A percentile compares a stretch with the other conserved stretches of the same genome.
Evolutionary conservation across 1,139 yeast species (phyloP).

Genomic region (Yamadazyma triangularis): DNA sequence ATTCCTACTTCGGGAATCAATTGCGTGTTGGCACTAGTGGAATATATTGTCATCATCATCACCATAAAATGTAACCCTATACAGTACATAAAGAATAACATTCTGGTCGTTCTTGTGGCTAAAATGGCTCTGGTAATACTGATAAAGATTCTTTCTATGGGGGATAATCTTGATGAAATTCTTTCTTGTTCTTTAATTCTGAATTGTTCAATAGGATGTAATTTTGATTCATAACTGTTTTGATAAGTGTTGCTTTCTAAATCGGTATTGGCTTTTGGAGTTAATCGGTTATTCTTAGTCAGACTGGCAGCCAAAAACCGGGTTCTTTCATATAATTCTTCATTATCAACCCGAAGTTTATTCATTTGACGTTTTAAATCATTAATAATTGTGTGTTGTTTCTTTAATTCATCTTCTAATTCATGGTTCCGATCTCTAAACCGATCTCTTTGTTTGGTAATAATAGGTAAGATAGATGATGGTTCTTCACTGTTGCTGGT

Average conservation of each 20-base stretch:
- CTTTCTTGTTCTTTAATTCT: conserved; percentile 75
- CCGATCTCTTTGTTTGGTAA: conserved; percentile 92
- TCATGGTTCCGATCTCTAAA: conserved; percentile 78
- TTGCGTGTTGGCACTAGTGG: conserved; percentile 45
- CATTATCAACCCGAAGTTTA: conserved; percentile 66
- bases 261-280: conserved; percentile 40
- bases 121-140: conserved; percentile 69
- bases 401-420: conserved; percentile 75
- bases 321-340: conserved; percentile 75
- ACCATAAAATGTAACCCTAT: conserved; percentile 71
- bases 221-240: conserved; percentile 66
- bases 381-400: conserved; percentile 47
- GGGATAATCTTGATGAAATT: conserved; percentile 66
- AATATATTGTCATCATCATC: conserved; percentile 58
- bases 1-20: conserved; percentile 49
- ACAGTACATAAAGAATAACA: conserved; percentile 72
- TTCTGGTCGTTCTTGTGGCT: conserved; percentile 69
- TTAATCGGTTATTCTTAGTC: conserved; percentile 16
- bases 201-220: conserved; percentile 83
- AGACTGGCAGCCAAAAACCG: conserved; percentile 63
- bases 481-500: conserved; percentile 31
- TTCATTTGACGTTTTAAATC: conserved; percentile 65
- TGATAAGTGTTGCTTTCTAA: conserved; percentile 57
- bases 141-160: conserved; percentile 74
- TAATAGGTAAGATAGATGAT: conserved; percentile 70